Base-by-base conservation (phyloP, 352 stramenopile genomes). In the Phytopythium sindhum region DNA sequence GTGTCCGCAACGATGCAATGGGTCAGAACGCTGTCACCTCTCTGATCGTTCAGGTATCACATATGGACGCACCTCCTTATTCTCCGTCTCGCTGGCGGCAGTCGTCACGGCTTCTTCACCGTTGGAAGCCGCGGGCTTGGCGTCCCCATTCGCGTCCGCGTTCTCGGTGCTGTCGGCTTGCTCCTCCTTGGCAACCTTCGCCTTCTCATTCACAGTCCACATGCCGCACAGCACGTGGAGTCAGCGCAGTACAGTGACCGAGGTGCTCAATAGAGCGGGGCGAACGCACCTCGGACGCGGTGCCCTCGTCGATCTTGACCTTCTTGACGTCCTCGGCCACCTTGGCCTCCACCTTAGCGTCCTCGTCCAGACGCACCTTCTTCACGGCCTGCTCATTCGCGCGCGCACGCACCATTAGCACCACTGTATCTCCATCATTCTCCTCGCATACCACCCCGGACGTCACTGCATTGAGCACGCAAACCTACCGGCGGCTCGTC, bases 291-390 rank as follows among this genome's bases (percentile, higher is more conserved):
- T 54, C 28, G 4, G 42, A n/a, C 9, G 47, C 28, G 6, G 66
- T 60, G 50, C 71, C 59, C 37, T 81, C 70, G 60, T 79, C 62
- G 50, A 78, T 81, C 66, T 67, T 79, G 28, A 73, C 65, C 67
- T 70, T 74, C 61, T 78, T 80, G 15, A 86, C 78, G 63, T 78
- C 63, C 42, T 84, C 75, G 9, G 75, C 70, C 51, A 86, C 72
- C 42, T 77, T 80, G 39, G 70, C 70, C 59, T 83, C 70, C 51
- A 84, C 72, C 42, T 77, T 77, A 41, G 70, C 70, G 62, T 83
- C 70, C 53, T 76, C 74, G 57, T 81, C 77, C 4, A 84, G 73
- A 17, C 77, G 72, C 73, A 86, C 77, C 64, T 84, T 86, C 74
- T 86, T 86, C 56, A 81, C 61, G 61, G 73, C 81, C 77, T 86